Base-by-base conservation (phyloP, 1,284 basidiomycete species). In the Peniophora sp. region DNA sequence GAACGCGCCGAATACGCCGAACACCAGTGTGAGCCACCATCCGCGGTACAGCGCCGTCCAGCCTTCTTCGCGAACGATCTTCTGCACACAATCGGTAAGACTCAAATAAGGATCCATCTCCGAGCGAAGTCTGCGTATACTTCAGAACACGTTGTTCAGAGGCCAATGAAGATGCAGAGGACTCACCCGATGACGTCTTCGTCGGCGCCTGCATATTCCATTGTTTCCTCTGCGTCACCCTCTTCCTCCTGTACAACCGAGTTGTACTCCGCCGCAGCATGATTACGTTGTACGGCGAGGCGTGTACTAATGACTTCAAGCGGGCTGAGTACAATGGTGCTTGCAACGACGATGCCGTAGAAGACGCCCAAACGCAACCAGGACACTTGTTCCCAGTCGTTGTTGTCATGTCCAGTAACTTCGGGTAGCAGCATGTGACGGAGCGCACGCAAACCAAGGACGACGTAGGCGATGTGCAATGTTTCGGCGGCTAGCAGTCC, bases 51-150 rank as follows among this genome's bases (percentile, higher is more conserved):
- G 67, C 3, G 88, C 78, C 54, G 67, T 66, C 71, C 78, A 79
- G 1, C 92, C 92, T 65, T 95, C 92, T 66, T 95, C 92, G 47
- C 87, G 76, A n/a, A 87, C 65, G 39, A 94, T 89, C 59, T 83
- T 78, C 65, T 85, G 85, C 15, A 74, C 82, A 55, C 88, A 92
- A 62, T 94, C 89, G 12, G 81, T 62, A 43, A 93, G 66, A 5
- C 92, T 87, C 36, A 77, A 64, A 62, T 96, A 96, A n/a, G 92
- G 91, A 59, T 94, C 90, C 42, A 79, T 83, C 61, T 92, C 92
- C 37, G 37, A 41, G 15, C 37, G 37, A 41, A 41, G 37, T 20
- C 37, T 41, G 37, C 8, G n/a, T 36, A 20, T n/a, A 20, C 8
- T 8, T 41, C 18, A 8, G 37, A n/a, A 44, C 27, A 24, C 11